Conservation (phyloP, 768 basidiomycete genomes). For the Amanita rubescens region DNA sequence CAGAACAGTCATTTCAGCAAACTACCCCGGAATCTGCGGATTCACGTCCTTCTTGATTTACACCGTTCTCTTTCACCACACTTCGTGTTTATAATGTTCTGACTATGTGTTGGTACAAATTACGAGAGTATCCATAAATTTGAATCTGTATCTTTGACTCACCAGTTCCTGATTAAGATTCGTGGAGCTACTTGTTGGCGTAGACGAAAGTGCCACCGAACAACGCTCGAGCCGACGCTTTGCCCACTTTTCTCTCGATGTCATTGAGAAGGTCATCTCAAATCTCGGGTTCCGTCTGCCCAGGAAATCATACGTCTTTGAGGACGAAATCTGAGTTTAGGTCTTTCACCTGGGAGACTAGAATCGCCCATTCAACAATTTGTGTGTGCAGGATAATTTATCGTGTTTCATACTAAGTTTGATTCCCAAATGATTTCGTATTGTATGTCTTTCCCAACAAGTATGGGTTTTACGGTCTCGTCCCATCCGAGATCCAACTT, state of each 20-base stretch:
- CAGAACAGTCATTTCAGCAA: background rate
- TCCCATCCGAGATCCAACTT: background rate
- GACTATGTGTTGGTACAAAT: background rate
- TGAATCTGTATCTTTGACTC: background rate
- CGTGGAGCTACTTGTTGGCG: background rate
- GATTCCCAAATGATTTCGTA: background rate
- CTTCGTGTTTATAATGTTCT: constrained; percentile 7
- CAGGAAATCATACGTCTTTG: background rate
- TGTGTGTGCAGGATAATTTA: no score
- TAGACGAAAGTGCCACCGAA: no score
- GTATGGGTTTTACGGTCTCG: background rate
- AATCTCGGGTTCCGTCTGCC: background rate
- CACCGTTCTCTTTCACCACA: background rate
- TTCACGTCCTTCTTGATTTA: background rate
- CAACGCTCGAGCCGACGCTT: no score
- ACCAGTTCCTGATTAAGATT: background rate
- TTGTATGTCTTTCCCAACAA: background rate
- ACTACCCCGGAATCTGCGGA: background rate
- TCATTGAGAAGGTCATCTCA: background rate
- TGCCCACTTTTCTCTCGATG: background rate
- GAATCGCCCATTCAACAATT: background rate
- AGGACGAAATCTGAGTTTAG: background rate
- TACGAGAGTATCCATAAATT: background rate
- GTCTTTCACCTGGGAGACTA: background rate
- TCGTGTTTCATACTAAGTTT: no score